phyloP scores from a whole-genome alignment of 192 early-diverging fungal genomes.

The Backusella sp. region DNA sequence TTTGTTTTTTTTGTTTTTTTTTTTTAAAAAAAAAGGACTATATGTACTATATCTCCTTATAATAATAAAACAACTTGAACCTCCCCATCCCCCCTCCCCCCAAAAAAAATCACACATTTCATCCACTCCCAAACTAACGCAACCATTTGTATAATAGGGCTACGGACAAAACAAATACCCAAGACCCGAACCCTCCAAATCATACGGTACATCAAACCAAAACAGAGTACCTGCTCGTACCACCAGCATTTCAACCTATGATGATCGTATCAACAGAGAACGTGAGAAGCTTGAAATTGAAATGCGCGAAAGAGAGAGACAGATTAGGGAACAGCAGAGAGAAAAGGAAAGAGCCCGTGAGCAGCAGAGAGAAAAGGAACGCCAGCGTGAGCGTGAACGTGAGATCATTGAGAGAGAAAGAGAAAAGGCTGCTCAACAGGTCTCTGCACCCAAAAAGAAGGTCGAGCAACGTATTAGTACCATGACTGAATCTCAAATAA shows the following conservation, averaged over 20 bases:
- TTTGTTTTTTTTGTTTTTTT: background rate
- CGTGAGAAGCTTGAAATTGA: constrained; percentile 20
- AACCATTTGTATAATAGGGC: background rate
- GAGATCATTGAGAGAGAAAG: constrained; percentile 28
- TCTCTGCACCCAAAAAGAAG: constrained; percentile 58
- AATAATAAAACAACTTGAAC: constrained; percentile 17
- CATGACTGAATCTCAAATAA: constrained; percentile 92
- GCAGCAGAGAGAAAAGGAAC: constrained; percentile 59
- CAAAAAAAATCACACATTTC: background rate
- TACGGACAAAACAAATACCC: constrained; percentile 11
- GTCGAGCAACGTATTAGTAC: constrained; percentile 83
- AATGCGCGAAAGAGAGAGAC: constrained; percentile 12
- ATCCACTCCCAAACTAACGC: background rate
- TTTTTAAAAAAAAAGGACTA: too few species aligned
- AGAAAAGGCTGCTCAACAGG: constrained; percentile 26
- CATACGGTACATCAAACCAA: background rate
- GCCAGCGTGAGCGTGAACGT: constrained; percentile 6
- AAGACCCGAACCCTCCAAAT: constrained; percentile 14
- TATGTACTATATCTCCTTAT: constrained; percentile 62
- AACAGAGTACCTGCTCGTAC: constrained; percentile 4
- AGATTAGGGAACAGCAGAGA: constrained; percentile 15
- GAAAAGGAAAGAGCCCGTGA: constrained; percentile 51
- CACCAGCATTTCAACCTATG: constrained; percentile 17
- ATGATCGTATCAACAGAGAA: constrained; percentile 17
- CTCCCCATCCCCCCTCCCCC: constrained; percentile 33